phyloP scores from a whole-genome alignment of 768 basidiomycete genomes.

The Melanogaster broomeanus region DNA sequence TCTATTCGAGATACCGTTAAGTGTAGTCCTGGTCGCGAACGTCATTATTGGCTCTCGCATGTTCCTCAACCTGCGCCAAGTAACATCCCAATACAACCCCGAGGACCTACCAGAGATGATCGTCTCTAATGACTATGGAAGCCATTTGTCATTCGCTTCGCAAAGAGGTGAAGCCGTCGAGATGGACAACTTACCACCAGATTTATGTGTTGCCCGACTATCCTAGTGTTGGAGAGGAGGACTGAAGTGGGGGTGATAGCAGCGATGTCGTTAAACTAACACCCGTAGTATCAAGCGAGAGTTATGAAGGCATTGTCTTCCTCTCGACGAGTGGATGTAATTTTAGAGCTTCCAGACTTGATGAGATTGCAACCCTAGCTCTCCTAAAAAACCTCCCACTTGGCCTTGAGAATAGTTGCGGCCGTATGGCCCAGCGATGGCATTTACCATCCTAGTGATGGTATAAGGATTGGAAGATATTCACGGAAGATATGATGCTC shows the following conservation, averaged over 20 bases:
- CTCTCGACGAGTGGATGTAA: background rate
- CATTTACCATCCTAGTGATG: conserved; percentile 63
- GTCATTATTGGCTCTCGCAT: conserved; percentile 31
- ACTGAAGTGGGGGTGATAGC: background rate
- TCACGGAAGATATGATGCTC: conserved; percentile 26
- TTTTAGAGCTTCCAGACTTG: conserved; percentile 70
- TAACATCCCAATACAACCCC: background rate
- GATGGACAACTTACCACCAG: background rate
- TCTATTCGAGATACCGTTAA: conserved; percentile 27
- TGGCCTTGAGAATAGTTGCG: conserved; percentile 74
- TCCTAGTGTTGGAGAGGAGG: background rate
- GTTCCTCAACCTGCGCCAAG: conserved; percentile 29
- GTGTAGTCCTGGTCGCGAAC: conserved; percentile 24
- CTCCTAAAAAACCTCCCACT: conserved; percentile 65
- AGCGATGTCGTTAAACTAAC: background rate
- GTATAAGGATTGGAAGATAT: background rate
- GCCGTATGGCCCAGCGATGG: conserved; percentile 76
- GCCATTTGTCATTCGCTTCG: background rate
- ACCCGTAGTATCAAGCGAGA: background rate
- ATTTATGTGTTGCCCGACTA: background rate
- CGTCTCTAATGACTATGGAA: background rate
- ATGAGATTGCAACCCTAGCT: conserved; percentile 58
- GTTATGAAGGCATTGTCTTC: background rate
- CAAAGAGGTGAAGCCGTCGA: background rate
- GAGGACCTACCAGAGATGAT: conserved; percentile 1